A percentile compares a stretch with the other conserved stretches of the same genome.
Conservation (phyloP, 2,329 filamentous ascomycete species). For the Didymella pinodella region DNA sequence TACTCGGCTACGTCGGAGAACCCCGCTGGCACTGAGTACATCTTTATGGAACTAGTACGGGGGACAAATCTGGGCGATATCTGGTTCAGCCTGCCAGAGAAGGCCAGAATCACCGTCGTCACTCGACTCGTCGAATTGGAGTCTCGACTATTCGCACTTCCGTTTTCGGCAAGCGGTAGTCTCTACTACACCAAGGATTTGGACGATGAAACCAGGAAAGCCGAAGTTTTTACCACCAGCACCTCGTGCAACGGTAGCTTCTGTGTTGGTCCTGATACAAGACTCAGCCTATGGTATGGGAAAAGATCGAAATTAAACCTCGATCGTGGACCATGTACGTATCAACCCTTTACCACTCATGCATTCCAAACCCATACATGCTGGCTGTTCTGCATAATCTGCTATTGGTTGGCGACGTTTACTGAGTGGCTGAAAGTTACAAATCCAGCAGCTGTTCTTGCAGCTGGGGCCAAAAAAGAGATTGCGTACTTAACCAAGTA, state of each 20-base stretch:
- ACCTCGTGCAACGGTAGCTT: constrained; percentile 23
- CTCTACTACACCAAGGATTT: constrained; percentile 39
- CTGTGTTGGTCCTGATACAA: constrained; percentile 44
- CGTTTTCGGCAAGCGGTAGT: constrained; percentile 46
- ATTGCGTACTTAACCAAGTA: constrained; percentile 38
- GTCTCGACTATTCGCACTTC: constrained; percentile 33
- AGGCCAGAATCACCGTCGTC: constrained; percentile 35
- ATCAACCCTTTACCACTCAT: too few relatives aligned
- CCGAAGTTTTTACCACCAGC: constrained; percentile 26
- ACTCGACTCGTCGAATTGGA: constrained; percentile 43
- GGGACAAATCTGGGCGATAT: constrained; percentile 45
- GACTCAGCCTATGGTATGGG: constrained; percentile 41
- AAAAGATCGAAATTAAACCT: constrained; percentile 34
- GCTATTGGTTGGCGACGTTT: not conserved
- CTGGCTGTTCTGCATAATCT: not conserved
- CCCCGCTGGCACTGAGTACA: constrained; percentile 50
- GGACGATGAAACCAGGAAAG: constrained; percentile 13
- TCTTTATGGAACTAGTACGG: constrained; percentile 49
- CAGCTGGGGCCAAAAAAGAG: constrained; percentile 46
- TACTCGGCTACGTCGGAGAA: constrained; percentile 50
- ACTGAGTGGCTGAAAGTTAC: constrained; percentile 34
- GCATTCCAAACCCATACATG: too few relatives aligned
- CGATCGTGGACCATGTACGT: constrained; percentile 5
- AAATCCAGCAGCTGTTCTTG: constrained; percentile 34
- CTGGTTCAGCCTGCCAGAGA: constrained; percentile 42